Evolutionary conservation across 768 basidiomycete species (phyloP).

Genomic region (Serendipita indica): DNA sequence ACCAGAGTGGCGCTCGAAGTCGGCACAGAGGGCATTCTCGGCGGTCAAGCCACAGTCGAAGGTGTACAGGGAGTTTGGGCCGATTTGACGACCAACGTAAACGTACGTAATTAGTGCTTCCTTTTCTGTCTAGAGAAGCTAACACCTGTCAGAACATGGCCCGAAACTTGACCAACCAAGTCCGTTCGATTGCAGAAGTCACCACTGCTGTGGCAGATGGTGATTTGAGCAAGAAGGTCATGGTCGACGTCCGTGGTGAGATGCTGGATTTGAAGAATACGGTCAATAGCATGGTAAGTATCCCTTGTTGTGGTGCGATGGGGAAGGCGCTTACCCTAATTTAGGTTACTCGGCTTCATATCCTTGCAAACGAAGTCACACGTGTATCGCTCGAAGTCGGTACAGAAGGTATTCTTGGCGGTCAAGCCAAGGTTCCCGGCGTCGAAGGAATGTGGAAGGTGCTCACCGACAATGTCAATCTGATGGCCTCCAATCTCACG

Average conservation of each 20-base stretch:
- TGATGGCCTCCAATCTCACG: constrained; percentile 63
- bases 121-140: background rate
- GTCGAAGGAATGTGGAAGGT: constrained; percentile 94
- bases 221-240: constrained; percentile 68
- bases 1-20: constrained; percentile 78
- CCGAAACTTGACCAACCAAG: constrained; percentile 69
- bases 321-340: background rate
- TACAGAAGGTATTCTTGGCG: constrained; percentile 84
- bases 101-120: constrained; percentile 34
- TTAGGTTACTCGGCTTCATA: constrained; percentile 19
- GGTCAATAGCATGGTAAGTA: constrained; percentile 65
- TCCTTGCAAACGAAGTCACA: constrained; percentile 41
- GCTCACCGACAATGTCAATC: constrained; percentile 13
- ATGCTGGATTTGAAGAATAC: constrained; percentile 77
- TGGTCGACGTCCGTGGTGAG: constrained; percentile 89
- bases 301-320: constrained; percentile 26
- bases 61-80: constrained; percentile 40
- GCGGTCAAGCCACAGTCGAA: constrained; percentile 79
- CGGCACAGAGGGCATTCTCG: constrained; percentile 79
- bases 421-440: constrained; percentile 82
- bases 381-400: constrained; percentile 86
- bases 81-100: constrained; percentile 78
- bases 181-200: constrained; percentile 76
- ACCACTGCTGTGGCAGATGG: constrained; percentile 69
- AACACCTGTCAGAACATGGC: constrained; percentile 73